Evolutionary conservation across 192 early-diverging fungal species (phyloP).

Genomic region (Allomyces macrogynus): DNA sequence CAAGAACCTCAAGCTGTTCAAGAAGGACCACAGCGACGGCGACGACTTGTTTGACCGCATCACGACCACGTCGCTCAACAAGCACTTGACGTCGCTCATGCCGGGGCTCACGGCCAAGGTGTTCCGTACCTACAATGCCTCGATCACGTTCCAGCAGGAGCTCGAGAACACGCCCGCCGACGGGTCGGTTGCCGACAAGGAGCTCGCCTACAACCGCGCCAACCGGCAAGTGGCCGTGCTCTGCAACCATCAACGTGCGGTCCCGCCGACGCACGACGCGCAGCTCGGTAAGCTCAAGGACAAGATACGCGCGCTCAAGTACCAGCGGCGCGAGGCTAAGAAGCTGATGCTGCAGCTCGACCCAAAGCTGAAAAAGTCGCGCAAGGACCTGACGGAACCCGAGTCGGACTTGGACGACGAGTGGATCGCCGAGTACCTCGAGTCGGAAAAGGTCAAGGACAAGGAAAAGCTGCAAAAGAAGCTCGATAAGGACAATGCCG

Average conservation of each 20-base stretch:
- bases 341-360: slow-evolving; percentile 48
- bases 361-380: slow-evolving; percentile 55
- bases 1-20: slow-evolving; percentile 83
- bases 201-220: slow-evolving; percentile 82
- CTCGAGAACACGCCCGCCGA: slow-evolving; percentile 43
- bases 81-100: slow-evolving; percentile 71
- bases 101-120: slow-evolving; percentile 88
- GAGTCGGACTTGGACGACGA: slow-evolving; percentile 62
- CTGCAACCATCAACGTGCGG: slow-evolving; percentile 91
- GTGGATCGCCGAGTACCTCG: slow-evolving; percentile 47
- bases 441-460: slow-evolving; percentile 44
- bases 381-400: slow-evolving; percentile 33
- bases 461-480: slow-evolving; percentile 32
- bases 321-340: slow-evolving; percentile 58
- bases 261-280: slow-evolving; percentile 52
- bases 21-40: slow-evolving; percentile 45
- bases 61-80: slow-evolving; percentile 65
- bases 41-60: slow-evolving; percentile 85
- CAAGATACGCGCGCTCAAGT: slow-evolving; percentile 72
- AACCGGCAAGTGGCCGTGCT: slow-evolving; percentile 90
- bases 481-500: slow-evolving; percentile 72
- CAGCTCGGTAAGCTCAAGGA: slow-evolving; percentile 65
- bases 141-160: slow-evolving; percentile 77
- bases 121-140: slow-evolving; percentile 98
- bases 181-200: slow-evolving; percentile 59